phyloP scores from a whole-genome alignment of 768 basidiomycete species.

The Mycena haematopus region DNA sequence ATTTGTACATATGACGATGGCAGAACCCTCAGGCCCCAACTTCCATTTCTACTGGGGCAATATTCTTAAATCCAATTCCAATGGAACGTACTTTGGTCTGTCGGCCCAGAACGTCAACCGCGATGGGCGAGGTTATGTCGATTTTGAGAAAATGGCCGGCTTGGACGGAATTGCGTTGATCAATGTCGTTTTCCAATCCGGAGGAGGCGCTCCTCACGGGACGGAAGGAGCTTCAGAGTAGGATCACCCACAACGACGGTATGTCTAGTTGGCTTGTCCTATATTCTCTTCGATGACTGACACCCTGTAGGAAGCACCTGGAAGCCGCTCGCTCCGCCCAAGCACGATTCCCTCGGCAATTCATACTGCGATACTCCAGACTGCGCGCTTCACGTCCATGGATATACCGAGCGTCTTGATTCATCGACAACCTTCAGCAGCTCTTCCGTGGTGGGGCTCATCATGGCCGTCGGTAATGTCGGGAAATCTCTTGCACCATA shows the following conservation, averaged over 20 bases:
- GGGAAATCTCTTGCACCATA: constrained; percentile 84
- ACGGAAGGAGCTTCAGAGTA: constrained; percentile 76
- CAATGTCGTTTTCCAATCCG: constrained; percentile 87
- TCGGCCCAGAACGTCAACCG: constrained; percentile 89
- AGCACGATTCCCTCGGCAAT: constrained; percentile 73
- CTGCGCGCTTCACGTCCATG: constrained; percentile 91
- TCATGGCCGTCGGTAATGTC: constrained; percentile 97
- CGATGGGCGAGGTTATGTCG: constrained; percentile 83
- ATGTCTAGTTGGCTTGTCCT: constrained; percentile 29
- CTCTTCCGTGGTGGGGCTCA: constrained; percentile 86
- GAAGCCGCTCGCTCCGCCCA: constrained; percentile 81
- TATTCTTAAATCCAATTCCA: constrained; percentile 95
- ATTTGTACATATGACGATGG: constrained; percentile 95
- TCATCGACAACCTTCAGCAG: constrained; percentile 91
- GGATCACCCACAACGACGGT: constrained; percentile 98
- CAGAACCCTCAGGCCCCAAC: constrained; percentile 65
- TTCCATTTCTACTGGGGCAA: constrained; percentile 71
- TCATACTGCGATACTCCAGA: constrained; percentile 73
- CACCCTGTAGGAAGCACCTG: constrained; percentile 76
- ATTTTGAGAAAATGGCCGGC: constrained; percentile 97
- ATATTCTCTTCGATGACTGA: not conserved
- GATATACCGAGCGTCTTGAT: constrained; percentile 92
- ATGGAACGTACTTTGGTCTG: constrained; percentile 93
- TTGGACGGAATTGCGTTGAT: constrained; percentile 93
- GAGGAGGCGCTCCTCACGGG: constrained; percentile 73